A percentile compares a stretch with the other conserved stretches of the same genome.
phyloP scores from a whole-genome alignment of 768 basidiomycete genomes.

The Russula olivacea region DNA sequence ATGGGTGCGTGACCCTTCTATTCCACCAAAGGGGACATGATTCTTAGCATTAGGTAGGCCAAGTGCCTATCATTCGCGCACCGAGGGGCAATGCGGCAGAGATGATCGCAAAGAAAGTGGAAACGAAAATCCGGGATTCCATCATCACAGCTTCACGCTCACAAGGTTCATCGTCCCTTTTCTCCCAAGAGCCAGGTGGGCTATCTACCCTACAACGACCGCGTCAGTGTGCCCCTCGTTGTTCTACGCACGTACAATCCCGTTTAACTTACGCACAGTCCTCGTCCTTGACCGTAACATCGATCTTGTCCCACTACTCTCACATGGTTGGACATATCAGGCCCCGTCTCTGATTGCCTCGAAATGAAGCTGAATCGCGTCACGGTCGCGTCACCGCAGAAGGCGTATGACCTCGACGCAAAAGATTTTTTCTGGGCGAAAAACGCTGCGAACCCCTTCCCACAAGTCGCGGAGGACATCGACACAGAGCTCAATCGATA shows the following conservation, averaged over 20 bases:
- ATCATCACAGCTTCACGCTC: conserved; percentile 64
- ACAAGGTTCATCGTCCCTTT: conserved; percentile 53
- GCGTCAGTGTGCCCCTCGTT: conserved; percentile 43
- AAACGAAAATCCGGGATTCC: conserved; percentile 84
- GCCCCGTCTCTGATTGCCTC: conserved; percentile 96
- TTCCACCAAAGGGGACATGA: background rate
- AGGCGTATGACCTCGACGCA: conserved; percentile 92
- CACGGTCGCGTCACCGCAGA: conserved; percentile 63
- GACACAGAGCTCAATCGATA: conserved; percentile 86
- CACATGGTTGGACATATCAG: conserved; percentile 99
- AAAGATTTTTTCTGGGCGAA: conserved; percentile 99
- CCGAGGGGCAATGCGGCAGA: conserved; percentile 98
- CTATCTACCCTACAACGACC: conserved; percentile 85
- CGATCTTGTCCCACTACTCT: conserved; percentile 87
- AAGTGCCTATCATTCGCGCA: conserved; percentile 90
- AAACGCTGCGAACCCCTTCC: conserved; percentile 94
- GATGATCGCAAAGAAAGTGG: conserved; percentile 97
- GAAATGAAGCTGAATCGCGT: too few species aligned
- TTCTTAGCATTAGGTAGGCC: conserved; percentile 42
- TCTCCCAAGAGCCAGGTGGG: too few species aligned
- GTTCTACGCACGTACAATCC: background rate
- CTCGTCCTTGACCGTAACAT: conserved; percentile 93
- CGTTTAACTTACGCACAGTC: conserved; percentile 44
- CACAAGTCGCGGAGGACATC: conserved; percentile 97
- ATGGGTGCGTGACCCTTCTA: conserved; percentile 48